A percentile compares a stretch with the other conserved stretches of the same genome.
Evolutionary conservation across 1,139 yeast species (phyloP).

Genomic region (Zygoascus hellenicus): DNA sequence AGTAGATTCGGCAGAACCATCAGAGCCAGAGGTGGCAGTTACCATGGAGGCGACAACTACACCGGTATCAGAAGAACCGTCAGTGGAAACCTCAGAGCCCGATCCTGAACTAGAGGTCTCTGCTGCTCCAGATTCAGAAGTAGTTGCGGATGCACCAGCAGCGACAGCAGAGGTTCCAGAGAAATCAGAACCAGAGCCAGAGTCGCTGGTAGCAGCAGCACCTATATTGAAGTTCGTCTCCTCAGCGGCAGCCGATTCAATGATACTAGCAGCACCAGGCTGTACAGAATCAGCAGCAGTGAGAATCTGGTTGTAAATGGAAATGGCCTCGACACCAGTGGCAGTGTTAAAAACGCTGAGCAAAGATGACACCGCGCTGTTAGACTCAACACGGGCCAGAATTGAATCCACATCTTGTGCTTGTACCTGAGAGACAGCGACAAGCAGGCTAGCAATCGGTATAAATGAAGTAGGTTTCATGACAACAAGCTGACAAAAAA

Average conservation of each 20-base stretch:
- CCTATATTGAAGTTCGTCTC: slow-evolving; percentile 2
- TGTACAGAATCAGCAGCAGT: slow-evolving; percentile 20
- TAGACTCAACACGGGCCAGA: slow-evolving; percentile 14
- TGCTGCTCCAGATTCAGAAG: slow-evolving; percentile 14
- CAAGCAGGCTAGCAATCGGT: neutral
- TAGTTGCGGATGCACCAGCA: slow-evolving; percentile 3
- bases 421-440: slow-evolving; percentile 2
- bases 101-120: neutral
- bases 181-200: neutral
- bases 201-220: slow-evolving; percentile 1
- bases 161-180: neutral
- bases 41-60: neutral
- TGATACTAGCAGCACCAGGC: slow-evolving; percentile 21
- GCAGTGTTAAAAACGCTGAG: slow-evolving; percentile 19
- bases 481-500: neutral
- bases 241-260: slow-evolving; percentile 18
- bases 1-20: neutral
- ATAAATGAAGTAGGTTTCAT: slow-evolving; percentile 3
- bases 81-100: neutral
- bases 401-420: neutral
- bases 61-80: neutral
- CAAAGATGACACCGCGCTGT: slow-evolving; percentile 15
- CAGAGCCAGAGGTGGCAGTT: neutral
- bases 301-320: slow-evolving; percentile 17
- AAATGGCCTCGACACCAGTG: slow-evolving; percentile 15